Evolutionary conservation across 1,284 basidiomycete species (phyloP).

Genomic region (Puccinia horiana): DNA sequence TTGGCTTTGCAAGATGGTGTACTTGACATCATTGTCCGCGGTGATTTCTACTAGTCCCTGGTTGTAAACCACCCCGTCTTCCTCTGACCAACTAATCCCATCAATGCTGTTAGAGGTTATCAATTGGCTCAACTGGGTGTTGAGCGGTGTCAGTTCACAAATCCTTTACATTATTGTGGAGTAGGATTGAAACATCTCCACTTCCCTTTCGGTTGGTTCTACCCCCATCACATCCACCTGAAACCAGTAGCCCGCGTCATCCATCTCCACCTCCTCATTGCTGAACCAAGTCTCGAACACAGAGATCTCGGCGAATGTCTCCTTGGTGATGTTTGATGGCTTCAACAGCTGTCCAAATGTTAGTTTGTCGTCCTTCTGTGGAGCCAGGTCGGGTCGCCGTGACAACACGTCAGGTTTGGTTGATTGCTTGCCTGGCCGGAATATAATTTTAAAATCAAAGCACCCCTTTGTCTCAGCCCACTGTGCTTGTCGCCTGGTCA

Average conservation of each 20-base stretch:
- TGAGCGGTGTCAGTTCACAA: too few species aligned
- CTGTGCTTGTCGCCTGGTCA: not conserved
- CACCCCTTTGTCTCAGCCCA: not conserved
- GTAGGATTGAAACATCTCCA: too few species aligned
- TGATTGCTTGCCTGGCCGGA: not conserved
- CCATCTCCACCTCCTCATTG: not conserved
- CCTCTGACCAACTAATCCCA: too few species aligned
- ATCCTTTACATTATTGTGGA: too few species aligned
- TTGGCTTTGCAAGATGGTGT: not conserved
- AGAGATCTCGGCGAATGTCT: too few species aligned
- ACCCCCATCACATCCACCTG: too few species aligned
- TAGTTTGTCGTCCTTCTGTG: not conserved
- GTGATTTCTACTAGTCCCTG: not conserved
- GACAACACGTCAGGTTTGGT: constrained; percentile 2
- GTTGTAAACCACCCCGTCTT: not conserved
- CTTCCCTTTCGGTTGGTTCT: too few species aligned
- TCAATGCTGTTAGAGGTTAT: too few species aligned
- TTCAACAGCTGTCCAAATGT: not conserved
- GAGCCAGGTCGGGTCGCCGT: not conserved
- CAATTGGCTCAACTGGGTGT: too few species aligned
- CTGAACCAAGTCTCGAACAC: too few species aligned
- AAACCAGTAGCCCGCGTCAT: not conserved
- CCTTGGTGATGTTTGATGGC: not conserved
- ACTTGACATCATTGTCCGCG: not conserved
- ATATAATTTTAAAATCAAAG: constrained; percentile 12